Conservation (phyloP, 345 rosid species). For the Pugionium dolabratum region DNA sequence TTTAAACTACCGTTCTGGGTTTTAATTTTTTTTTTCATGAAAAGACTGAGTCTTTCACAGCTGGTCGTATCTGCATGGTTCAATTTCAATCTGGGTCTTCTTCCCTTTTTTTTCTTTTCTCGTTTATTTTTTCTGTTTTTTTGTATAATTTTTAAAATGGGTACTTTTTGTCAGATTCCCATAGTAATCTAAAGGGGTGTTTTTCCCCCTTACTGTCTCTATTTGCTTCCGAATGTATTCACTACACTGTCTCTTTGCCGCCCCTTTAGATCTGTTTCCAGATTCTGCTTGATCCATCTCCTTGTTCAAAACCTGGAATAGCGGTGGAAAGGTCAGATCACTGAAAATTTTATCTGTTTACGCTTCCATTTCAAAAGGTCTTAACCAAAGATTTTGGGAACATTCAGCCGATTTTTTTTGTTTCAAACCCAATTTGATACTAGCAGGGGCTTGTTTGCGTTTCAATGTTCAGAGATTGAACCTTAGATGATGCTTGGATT, state of each 20-base stretch:
- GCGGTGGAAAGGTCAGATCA: conserved; percentile 65
- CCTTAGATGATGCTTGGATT: conserved; percentile 61
- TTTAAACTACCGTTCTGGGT: conserved; percentile 26
- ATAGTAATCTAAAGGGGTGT: conserved; percentile 48
- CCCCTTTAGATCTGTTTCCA: conserved; percentile 64
- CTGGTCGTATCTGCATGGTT: conserved; percentile 50
- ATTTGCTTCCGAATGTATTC: conserved; percentile 62
- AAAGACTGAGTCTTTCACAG: conserved; percentile 35
- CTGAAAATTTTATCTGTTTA: conserved; percentile 15
- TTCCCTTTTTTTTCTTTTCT: conserved; percentile 36
- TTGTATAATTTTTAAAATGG: conserved; percentile 39
- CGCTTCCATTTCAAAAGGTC: conserved; percentile 24
- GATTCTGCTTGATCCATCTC: conserved; percentile 61
- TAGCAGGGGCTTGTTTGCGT: conserved; percentile 26
- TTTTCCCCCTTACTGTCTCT: conserved; percentile 31
- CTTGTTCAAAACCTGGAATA: conserved; percentile 44
- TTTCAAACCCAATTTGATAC: conserved; percentile 25
- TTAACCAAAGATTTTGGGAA: background rate
- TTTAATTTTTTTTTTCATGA: conserved; percentile 12
- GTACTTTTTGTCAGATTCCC: conserved; percentile 64
- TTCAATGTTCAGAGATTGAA: conserved; percentile 39
- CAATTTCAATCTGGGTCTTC: conserved; percentile 45
- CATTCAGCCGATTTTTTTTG: conserved; percentile 26
- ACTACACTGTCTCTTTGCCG: conserved; percentile 50
- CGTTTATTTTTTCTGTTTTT: background rate